Base-by-base conservation (phyloP, 495 filamentous ascomycete species). In the Hypoxylon cercidicola region DNA sequence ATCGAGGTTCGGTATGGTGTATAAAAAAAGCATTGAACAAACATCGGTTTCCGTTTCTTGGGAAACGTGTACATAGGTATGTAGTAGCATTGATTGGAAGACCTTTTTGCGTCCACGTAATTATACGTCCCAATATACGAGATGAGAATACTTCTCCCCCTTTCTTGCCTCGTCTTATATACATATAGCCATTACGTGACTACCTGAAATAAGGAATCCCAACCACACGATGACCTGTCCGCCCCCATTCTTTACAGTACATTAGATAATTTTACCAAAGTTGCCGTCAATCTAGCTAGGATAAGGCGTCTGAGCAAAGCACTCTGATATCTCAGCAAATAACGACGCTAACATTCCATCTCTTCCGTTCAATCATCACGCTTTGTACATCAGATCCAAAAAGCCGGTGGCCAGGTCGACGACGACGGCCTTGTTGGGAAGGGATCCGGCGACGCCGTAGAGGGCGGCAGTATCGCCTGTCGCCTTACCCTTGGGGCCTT, bases 391-490 rank as follows among this genome's bases (percentile, higher is more conserved):
- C 50, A 93, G 91, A 82, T 99, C 93, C 69, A 99, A 83, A 79
- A 98, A 99, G 21, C 93, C 95, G 57, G 82, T 89, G 16, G 93
- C 93, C 72, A 99, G 77, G 68, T 93, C 91, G 72, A 90, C 91
- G 49, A 99, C 92, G 20, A 99, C 88, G 64, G 89, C 92, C 83
- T 97, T 98, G 71, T 98, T 93, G 23, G 95, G 95, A 70, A 99
- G 78, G 69, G 91, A 93, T 11, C 96, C 95, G 1, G 95, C 95
- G 44, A 99, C 93, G 37, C 95, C 95, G 76, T 99, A 99, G 52
- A 99, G 77, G 10, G 93, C 93, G 11, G 93, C 90, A 9, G 89
- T 88, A 73, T 98, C 93, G 5, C 90, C 88, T 16, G 77, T 78
- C 18, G 74, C 81, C 47, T 81, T 83, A 4, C 86, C 91, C 77